Conservation (phyloP, 1,284 basidiomycete genomes). For the Hymenochaete sp. region DNA sequence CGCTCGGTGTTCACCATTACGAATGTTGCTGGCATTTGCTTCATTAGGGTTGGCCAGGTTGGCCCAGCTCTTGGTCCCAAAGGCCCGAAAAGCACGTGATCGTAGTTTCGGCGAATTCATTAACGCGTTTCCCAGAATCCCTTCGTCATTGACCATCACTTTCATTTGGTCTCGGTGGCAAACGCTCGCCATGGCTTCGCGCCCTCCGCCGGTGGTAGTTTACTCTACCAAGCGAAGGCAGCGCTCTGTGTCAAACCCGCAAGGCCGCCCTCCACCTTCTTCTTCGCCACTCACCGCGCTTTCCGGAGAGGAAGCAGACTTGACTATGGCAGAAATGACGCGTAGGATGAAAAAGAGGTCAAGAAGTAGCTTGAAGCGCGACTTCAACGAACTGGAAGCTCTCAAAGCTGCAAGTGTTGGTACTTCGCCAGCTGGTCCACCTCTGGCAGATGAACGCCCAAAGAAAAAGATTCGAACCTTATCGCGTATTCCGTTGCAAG, state of each 20-base stretch:
- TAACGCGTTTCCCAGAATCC: too few species aligned
- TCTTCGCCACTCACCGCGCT: conserved; percentile 35
- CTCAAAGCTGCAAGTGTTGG: conserved; percentile 12
- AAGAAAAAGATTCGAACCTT: conserved; percentile 9
- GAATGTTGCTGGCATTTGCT: too few species aligned
- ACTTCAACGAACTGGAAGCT: conserved; percentile 1
- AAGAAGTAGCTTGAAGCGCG: conserved; percentile 21
- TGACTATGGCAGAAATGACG: conserved; percentile 36
- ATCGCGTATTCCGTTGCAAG: conserved; percentile 7
- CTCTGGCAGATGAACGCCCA: conserved; percentile 8
- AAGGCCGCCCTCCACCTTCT: conserved; percentile 13
- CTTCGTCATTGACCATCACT: background rate
- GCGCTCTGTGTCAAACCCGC: conserved; percentile 14
- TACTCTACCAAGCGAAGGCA: conserved; percentile 14
- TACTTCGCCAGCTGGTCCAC: conserved; percentile 9
- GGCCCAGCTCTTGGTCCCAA: too few species aligned
- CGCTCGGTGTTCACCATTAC: too few species aligned
- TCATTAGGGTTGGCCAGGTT: too few species aligned
- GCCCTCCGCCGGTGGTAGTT: conserved; percentile 2
- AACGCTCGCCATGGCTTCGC: conserved; percentile 9
- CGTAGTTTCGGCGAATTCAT: too few species aligned
- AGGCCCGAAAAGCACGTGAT: too few species aligned
- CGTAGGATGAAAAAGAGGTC: conserved; percentile 43
- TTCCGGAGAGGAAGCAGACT: conserved; percentile 27
- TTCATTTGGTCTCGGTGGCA: background rate